These are phyloP conservation scores for Penicillium oxalicum DNA, from an alignment of 2,329 filamentous ascomycete species.

Conservation along the genomic window DNA sequence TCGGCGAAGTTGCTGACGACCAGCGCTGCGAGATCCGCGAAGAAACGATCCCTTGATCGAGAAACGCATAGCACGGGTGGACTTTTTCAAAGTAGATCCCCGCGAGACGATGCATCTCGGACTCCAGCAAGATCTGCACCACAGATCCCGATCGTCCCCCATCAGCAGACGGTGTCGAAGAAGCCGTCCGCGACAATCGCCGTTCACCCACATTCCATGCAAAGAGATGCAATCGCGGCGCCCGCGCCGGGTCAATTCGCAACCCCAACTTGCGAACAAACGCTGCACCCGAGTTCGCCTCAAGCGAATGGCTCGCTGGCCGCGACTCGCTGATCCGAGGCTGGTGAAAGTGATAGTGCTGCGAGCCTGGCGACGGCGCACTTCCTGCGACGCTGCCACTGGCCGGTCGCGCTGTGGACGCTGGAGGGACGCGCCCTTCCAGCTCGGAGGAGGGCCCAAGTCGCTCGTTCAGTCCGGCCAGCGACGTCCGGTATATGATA, in stretches of 20 bases:
- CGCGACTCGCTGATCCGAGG: constrained; percentile 2
- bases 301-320: constrained; percentile 36
- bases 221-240: constrained; percentile 51
- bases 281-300: constrained; percentile 54
- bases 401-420: background rate
- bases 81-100: constrained; percentile 50
- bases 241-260: constrained; percentile 49
- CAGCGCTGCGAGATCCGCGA: constrained; percentile 28
- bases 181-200: constrained; percentile 11
- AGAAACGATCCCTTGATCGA: constrained; percentile 26
- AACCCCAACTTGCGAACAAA: constrained; percentile 51
- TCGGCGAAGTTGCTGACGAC: constrained; percentile 16
- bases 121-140: constrained; percentile 43
- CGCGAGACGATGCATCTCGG: constrained; percentile 45
- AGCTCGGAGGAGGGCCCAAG: constrained; percentile 1
- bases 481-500: constrained; percentile 14
- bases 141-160: constrained; percentile 23
- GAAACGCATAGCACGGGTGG: constrained; percentile 50
- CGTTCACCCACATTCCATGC: constrained; percentile 48
- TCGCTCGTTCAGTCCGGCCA: constrained; percentile 9
- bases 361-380: constrained; percentile 7
- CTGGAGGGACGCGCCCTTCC: constrained; percentile 7
- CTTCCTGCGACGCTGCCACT: constrained; percentile 1
- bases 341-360: background rate
- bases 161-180: constrained; percentile 8